These are phyloP conservation scores for Fusarium falciforme DNA, from an alignment of 2,329 filamentous ascomycete species.

Conservation along the genomic window DNA sequence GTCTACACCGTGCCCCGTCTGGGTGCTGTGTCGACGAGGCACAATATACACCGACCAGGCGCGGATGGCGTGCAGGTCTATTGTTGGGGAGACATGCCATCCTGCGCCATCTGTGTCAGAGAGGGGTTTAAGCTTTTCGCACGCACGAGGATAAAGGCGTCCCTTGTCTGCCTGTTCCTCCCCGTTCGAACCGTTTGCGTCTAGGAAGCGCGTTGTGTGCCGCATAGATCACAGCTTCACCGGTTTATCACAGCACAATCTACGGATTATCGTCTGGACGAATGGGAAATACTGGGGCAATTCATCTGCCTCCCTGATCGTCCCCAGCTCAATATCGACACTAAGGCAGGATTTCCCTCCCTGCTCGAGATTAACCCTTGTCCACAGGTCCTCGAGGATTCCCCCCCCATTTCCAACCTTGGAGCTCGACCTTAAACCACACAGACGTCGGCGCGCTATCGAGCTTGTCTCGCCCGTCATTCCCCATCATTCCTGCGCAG, in stretches of 20 bases:
- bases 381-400: background rate
- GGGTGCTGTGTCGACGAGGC: background rate
- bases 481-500: constrained; percentile 44
- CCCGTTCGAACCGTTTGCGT: background rate
- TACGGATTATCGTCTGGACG: background rate
- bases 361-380: constrained; percentile 18
- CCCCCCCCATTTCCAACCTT: background rate
- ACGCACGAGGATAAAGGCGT: background rate
- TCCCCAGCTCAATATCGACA: constrained; percentile 9
- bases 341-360: constrained; percentile 14
- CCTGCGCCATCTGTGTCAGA: background rate
- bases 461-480: constrained; percentile 52
- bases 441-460: constrained; percentile 20
- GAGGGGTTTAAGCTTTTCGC: background rate
- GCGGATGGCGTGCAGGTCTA: constrained; percentile 13
- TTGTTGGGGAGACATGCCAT: constrained; percentile 2
- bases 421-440: background rate
- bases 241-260: background rate
- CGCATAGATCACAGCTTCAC: background rate
- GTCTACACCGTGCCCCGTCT: background rate
- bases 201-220: background rate
- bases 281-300: constrained; percentile 8
- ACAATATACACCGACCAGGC: constrained; percentile 21
- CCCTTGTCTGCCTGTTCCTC: background rate
- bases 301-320: constrained; percentile 22